Base-by-base conservation (phyloP, 208 protist species). In the Leptomonas seymouri region DNA sequence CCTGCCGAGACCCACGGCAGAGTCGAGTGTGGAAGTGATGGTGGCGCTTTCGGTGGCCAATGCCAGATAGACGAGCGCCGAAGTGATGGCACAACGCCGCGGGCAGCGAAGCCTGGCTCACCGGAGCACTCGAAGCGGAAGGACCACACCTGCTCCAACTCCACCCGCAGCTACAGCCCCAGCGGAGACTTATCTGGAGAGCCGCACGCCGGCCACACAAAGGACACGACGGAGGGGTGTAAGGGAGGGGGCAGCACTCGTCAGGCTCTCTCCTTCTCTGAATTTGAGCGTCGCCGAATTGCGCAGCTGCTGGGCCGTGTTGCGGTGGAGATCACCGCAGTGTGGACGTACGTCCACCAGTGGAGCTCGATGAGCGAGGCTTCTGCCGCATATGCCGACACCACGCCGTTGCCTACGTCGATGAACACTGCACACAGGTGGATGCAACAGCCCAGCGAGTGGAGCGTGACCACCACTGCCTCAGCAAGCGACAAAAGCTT, bases 211-310 rank as follows among this genome's bases (percentile, higher is more conserved):
- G 34, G 9, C 9, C 34, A 39, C 34, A 39, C 7, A 39, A 9
- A 39, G 9, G 34, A 39, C 3, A n/a, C 34, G 16, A 39, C 18
- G 56, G 51, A n/a, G 23, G 41, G 45, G 31, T 34, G 15, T 31
- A 41, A 7, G 21, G 34, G 4, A 7, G 18, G 34, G 57, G 69
- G 34, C n/a, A 18, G 73, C 20, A 45, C 54, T n/a, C 60, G 60
- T 12, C 20, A 2, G 21, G 31, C 31, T 3, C 60, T 66, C 11
- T 51, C 67, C 23, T 72, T 91, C 25, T 87, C 82, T n/a, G 56
- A 65, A 8, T 91, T 91, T 69, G 86, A 91, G 60, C 65, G 76
- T 12, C 63, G 71, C 58, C 83, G 86, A 44, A 74, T 91, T 9
- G 75, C 75, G 0, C 73, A 82, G 30, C 75, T 91, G 36, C 70